Conservation (phyloP, 106 monocot species). For the Xerophyta viscosa region DNA sequence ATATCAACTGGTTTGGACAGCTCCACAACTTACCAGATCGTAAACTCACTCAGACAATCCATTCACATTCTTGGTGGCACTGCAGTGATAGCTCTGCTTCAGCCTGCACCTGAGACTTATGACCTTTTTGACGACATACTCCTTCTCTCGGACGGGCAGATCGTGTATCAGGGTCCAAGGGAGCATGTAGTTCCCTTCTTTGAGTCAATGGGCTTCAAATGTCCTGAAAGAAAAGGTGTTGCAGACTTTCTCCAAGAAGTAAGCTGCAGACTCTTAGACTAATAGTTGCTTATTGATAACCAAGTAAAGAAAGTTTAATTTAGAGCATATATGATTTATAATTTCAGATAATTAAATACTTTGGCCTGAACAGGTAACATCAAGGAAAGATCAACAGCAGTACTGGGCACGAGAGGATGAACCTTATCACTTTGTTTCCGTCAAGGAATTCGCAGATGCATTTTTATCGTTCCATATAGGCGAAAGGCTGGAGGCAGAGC, state of each 20-base stretch:
- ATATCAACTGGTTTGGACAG: conserved; percentile 52
- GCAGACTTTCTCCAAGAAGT: conserved; percentile 56
- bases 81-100: conserved; percentile 35
- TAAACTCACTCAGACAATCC: conserved; percentile 31
- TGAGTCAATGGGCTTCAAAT: conserved; percentile 42
- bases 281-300: no score
- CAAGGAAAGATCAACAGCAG: conserved; percentile 53
- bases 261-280: neutral
- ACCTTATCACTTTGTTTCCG: conserved; percentile 41
- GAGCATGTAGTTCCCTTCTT: conserved; percentile 39
- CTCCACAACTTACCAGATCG: conserved; percentile 49
- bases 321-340: no score
- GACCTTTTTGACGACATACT: conserved; percentile 50
- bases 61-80: conserved; percentile 38
- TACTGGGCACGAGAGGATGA: conserved; percentile 41
- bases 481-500: conserved; percentile 21
- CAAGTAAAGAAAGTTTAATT: no score
- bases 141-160: conserved; percentile 46
- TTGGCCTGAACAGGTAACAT: conserved; percentile 14
- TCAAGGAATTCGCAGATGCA: conserved; percentile 48
- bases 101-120: conserved; percentile 50
- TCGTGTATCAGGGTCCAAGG: conserved; percentile 39
- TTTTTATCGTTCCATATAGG: conserved; percentile 44
- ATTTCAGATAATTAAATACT: neutral
- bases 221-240: conserved; percentile 39